Percentiles rank a stretch among this genome's conserved stretches.
These are phyloP conservation scores for Sedum album DNA, from an alignment of 164 flowering plant genomes.

Conservation along the genomic window DNA sequence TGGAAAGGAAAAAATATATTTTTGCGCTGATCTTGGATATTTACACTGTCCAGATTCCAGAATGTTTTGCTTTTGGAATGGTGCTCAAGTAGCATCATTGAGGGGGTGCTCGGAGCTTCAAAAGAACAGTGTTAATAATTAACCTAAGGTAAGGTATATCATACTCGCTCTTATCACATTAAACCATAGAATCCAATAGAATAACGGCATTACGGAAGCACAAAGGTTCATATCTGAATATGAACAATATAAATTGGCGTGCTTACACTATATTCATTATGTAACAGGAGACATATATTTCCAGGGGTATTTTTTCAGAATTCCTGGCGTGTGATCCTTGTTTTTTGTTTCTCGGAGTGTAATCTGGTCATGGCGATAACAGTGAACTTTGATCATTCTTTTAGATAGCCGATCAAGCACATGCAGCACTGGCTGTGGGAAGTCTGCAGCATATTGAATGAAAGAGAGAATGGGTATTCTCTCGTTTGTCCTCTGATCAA, in stretches of 20 bases:
- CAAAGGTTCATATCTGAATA: not conserved
- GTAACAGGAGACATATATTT: constrained; percentile 85
- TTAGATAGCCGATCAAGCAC: constrained; percentile 76
- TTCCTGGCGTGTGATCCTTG: not conserved
- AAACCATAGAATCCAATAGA: no score
- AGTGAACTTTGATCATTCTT: constrained; percentile 9
- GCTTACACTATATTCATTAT: constrained; percentile 26
- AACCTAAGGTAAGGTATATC: constrained; percentile 56
- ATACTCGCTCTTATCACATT: not conserved
- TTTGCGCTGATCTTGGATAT: no score
- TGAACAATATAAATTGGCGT: not conserved
- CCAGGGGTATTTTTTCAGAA: constrained; percentile 57
- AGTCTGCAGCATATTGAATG: constrained; percentile 94
- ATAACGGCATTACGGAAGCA: no score
- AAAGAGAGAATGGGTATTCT: constrained; percentile 80
- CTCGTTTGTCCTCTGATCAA: constrained; percentile 46
- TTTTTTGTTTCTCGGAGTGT: not conserved
- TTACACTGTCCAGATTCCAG: no score
- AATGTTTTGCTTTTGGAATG: constrained; percentile 58
- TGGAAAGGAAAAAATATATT: constrained; percentile 59
- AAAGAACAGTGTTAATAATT: constrained; percentile 45
- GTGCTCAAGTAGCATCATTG: constrained; percentile 54
- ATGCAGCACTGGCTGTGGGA: constrained; percentile 92
- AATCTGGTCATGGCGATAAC: not conserved
- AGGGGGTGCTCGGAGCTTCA: constrained; percentile 90